Evolutionary conservation across 306 rosid species (phyloP).

Genomic region (Rosa lucieae): DNA sequence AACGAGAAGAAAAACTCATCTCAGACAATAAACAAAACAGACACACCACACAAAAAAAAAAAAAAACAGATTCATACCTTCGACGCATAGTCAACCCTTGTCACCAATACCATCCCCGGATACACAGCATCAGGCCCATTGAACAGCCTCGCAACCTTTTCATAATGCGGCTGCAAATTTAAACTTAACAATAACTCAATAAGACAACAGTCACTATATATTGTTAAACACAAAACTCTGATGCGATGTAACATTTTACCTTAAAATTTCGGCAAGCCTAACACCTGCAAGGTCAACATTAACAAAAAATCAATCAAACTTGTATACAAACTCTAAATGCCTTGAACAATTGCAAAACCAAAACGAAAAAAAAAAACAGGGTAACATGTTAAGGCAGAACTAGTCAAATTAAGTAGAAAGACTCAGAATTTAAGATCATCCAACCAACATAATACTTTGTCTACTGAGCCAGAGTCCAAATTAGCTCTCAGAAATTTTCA

Average conservation of each 20-base stretch:
- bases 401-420: neutral
- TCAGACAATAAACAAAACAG: neutral
- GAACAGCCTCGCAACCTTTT: slow-evolving; percentile 94
- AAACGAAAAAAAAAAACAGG: too few relatives aligned
- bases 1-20: neutral
- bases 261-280: slow-evolving; percentile 97
- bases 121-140: slow-evolving; percentile 93
- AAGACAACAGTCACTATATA: slow-evolving; percentile 5
- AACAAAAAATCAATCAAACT: slow-evolving; percentile 22
- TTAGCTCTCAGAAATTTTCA: neutral
- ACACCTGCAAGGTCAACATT: slow-evolving; percentile 59
- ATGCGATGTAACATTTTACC: slow-evolving; percentile 45
- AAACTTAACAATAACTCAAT: slow-evolving; percentile 21
- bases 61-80: slow-evolving; percentile 47
- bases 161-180: slow-evolving; percentile 78
- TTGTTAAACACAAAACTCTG: neutral
- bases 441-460: too few relatives aligned
- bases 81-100: slow-evolving; percentile 90
- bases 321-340: neutral
- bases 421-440: neutral
- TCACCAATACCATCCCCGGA: slow-evolving; percentile 84
- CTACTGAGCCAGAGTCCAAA: neutral
- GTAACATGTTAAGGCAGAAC: too few relatives aligned
- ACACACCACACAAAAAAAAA: neutral
- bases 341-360: neutral